These are phyloP conservation scores for Aspergillus fumigatiaffinis DNA, from an alignment of 2,329 filamentous ascomycete species.

Conservation along the genomic window DNA sequence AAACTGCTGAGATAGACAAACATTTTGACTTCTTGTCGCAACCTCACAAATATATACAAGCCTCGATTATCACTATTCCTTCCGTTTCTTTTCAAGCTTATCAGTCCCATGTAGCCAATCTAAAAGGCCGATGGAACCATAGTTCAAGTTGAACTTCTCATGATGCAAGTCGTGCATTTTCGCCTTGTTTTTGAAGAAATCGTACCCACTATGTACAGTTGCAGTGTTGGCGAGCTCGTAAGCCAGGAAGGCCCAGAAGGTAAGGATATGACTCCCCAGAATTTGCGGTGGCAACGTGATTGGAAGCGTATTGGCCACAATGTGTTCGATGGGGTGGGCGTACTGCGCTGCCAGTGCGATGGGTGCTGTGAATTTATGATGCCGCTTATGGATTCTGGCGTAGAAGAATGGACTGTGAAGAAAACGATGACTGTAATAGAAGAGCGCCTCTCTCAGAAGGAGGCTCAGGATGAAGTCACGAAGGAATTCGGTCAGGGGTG, in stretches of 20 bases:
- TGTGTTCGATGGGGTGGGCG: slow-evolving; percentile 55
- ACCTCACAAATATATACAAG: not conserved
- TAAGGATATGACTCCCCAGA: slow-evolving; percentile 49
- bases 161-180: slow-evolving; percentile 56
- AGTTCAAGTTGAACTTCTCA: slow-evolving; percentile 54
- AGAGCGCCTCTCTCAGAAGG: slow-evolving; percentile 48
- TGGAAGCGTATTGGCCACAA: slow-evolving; percentile 52
- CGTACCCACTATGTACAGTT: slow-evolving; percentile 56
- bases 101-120: slow-evolving; percentile 56
- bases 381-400: slow-evolving; percentile 51
- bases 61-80: not conserved
- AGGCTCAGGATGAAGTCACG: slow-evolving; percentile 43
- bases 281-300: slow-evolving; percentile 49
- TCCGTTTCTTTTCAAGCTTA: not conserved
- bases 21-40: not conserved
- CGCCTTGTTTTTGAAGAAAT: slow-evolving; percentile 47
- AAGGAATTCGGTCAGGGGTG: slow-evolving; percentile 33
- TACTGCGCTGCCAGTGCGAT: slow-evolving; percentile 55
- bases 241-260: slow-evolving; percentile 49
- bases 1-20: not conserved
- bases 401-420: slow-evolving; percentile 51
- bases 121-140: slow-evolving; percentile 50
- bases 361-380: slow-evolving; percentile 55
- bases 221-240: slow-evolving; percentile 50
- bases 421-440: slow-evolving; percentile 55